Evolutionary conservation across 2,329 filamentous ascomycete species (phyloP).

Genomic region (Dactylellina cionopaga): DNA sequence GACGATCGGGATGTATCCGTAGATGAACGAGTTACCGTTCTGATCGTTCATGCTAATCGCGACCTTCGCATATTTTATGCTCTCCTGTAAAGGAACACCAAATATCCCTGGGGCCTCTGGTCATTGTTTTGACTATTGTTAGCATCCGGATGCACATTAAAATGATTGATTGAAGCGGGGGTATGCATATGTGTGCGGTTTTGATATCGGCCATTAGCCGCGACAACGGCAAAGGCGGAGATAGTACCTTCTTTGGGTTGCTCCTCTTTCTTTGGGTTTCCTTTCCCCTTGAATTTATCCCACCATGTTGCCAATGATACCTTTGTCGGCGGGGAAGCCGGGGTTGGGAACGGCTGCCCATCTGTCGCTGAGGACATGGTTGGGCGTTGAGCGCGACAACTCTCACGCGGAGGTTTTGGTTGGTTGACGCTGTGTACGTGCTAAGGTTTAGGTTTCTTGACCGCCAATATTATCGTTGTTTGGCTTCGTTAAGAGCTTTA

Average conservation of each 20-base stretch:
- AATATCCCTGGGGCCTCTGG: slow-evolving; percentile 78
- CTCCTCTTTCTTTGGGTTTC: slow-evolving; percentile 70
- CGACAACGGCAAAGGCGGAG: no score
- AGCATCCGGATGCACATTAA: background rate
- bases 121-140: background rate
- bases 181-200: no score
- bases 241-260: slow-evolving; percentile 59
- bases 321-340: slow-evolving; percentile 79
- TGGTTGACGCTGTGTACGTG: no score
- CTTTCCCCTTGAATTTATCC: slow-evolving; percentile 84
- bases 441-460: no score
- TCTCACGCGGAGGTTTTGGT: slow-evolving; percentile 2
- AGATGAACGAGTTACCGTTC: slow-evolving; percentile 93
- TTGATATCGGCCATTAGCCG: no score
- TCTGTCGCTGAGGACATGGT: slow-evolving; percentile 48
- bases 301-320: slow-evolving; percentile 95
- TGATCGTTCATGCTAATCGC: slow-evolving; percentile 96
- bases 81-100: slow-evolving; percentile 89
- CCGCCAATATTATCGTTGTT: background rate
- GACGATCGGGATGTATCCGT: slow-evolving; percentile 97
- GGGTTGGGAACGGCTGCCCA: slow-evolving; percentile 59
- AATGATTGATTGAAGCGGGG: slow-evolving; percentile 16
- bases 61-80: slow-evolving; percentile 97
- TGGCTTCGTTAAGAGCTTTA: background rate
- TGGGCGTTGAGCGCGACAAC: slow-evolving; percentile 22